Base-by-base conservation (phyloP, 257 asterid species). In the Galeopsis tetrahit region DNA sequence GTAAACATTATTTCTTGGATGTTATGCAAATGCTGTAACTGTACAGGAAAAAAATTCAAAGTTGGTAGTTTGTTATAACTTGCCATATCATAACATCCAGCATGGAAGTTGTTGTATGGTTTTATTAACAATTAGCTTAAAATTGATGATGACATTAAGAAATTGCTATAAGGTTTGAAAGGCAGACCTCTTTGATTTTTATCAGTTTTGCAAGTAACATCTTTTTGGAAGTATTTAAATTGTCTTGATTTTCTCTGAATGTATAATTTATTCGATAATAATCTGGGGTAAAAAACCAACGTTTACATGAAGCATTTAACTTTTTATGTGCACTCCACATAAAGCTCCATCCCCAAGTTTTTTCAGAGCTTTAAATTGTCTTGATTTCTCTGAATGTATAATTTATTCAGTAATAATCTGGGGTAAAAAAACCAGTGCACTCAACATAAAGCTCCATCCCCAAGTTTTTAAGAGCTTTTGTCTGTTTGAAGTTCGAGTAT, bases 91-190 rank as follows among this genome's bases (percentile, higher is more conserved):
- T n/a, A 14, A 55, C 59, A 61, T 52, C 36, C 67, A 63, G 63
- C 2, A 17, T 58, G 72, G 10, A 8, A 69, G 61, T 11, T 14
- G 53, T 3, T 21, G 28, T 21, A 21, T 0, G 28, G 28, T 21
- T 65, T 66, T 49, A 28, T 59, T 55, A 42, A 36, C 60, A 11
- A 48, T 48, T 57, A 62, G 53, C 65, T 51, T 53, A 43, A 68
- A 63, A 33, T 69, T 31, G 33, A 77, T 71, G 75, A 55, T 57
- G 28, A 7, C 10, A 17, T 60, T 39, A 2, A 57, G 75, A 53
- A 64, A 51, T 68, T 57, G 48, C 36, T 33, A 35, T 4, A 63
- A 62, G 65, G 17, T 70, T 28, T 13, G 28, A 28, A 21, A 46
- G 38, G 31, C 10, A 42, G 9, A 52, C 63, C 66, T 56, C 77